Conservation (phyloP, 1,284 basidiomycete genomes). For the Pholiota adiposa region DNA sequence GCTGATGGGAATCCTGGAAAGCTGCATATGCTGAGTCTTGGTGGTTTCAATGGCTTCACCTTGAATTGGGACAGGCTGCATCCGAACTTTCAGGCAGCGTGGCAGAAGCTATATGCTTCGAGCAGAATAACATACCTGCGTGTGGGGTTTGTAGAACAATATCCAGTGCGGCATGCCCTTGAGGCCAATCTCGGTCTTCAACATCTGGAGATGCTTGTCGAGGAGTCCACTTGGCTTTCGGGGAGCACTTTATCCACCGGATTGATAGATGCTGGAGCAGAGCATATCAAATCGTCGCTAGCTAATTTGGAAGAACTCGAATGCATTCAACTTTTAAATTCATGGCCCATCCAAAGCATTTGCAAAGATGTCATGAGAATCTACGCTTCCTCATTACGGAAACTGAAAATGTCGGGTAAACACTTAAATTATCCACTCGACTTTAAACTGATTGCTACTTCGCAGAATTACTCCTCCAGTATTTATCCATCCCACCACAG, state of each 20-base stretch:
- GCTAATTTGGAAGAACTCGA: background rate
- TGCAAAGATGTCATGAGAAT: background rate
- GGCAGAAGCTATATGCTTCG: background rate
- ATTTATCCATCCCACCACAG: too few species aligned
- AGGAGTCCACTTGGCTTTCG: background rate
- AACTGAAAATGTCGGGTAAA: background rate
- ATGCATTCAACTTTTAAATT: background rate
- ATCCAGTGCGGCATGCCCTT: background rate
- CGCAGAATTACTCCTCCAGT: too few species aligned
- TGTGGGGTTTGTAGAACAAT: background rate
- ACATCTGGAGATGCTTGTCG: background rate
- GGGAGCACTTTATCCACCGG: too few species aligned
- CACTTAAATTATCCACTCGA: too few species aligned
- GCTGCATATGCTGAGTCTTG: background rate
- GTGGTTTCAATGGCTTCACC: background rate
- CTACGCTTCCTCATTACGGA: background rate
- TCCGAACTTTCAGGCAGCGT: background rate
- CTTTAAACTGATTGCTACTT: too few species aligned
- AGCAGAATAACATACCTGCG: background rate
- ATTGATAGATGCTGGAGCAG: too few species aligned
- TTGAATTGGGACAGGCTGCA: background rate
- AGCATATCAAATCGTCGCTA: too few species aligned
- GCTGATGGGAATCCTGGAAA: too few species aligned
- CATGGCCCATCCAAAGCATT: background rate
- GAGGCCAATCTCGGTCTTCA: background rate